phyloP scores from a whole-genome alignment of 495 filamentous ascomycete species.

The Xylaria telfairii region DNA sequence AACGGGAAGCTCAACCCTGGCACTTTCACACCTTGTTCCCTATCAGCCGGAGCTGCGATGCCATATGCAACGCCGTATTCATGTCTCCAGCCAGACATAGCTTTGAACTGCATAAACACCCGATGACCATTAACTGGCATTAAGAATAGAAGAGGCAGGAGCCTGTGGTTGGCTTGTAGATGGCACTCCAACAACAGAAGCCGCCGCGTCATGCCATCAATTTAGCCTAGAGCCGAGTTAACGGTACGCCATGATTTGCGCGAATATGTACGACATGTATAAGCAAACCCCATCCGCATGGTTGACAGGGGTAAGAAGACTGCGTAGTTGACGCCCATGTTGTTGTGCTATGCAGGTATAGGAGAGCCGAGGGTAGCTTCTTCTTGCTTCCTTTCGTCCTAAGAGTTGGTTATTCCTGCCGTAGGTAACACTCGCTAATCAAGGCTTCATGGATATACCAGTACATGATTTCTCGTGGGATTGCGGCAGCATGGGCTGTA shows the following conservation, averaged over 20 bases:
- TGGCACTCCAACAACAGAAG: constrained; percentile 3
- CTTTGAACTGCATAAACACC: constrained; percentile 18
- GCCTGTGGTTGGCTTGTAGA: not conserved
- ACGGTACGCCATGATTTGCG: constrained; percentile 9
- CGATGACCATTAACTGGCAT: constrained; percentile 9
- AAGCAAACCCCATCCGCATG: constrained; percentile 10
- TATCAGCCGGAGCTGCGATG: constrained; percentile 2
- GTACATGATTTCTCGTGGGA: constrained; percentile 9
- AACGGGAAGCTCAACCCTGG: constrained; percentile 5
- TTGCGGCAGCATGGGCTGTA: not conserved
- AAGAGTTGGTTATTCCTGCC: not conserved
- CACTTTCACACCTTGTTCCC: not conserved
- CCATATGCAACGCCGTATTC: not conserved
- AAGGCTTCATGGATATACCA: constrained; percentile 15
- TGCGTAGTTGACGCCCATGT: constrained; percentile 6
- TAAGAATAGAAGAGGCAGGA: not conserved
- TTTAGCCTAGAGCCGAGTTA: constrained; percentile 18
- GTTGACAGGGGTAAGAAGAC: constrained; percentile 1
- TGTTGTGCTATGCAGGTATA: not conserved
- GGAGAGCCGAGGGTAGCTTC: not conserved
- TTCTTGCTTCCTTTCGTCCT: not conserved
- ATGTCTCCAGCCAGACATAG: constrained; percentile 3
- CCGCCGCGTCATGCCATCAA: constrained; percentile 19
- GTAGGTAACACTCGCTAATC: constrained; percentile 20
- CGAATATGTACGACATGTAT: constrained; percentile 24